Conservation (phyloP, 2,329 filamentous ascomycete genomes). For the Sporothrix pallida region DNA sequence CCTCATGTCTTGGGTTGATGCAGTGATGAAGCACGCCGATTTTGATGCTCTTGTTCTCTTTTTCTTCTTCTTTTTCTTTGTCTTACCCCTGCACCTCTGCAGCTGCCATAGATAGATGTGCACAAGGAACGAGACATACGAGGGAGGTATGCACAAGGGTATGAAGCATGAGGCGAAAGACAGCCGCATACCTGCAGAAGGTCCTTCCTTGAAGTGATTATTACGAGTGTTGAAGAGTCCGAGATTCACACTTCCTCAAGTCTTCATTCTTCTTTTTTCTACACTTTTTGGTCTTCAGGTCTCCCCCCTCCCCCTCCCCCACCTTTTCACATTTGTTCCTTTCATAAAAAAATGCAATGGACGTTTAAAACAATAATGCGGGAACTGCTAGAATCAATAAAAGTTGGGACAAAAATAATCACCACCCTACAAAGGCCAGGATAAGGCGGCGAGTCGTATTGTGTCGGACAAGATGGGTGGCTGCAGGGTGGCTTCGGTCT, state of each 20-base stretch:
- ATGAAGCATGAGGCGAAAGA: neutral
- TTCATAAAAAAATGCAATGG: too few species aligned
- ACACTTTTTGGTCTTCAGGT: neutral
- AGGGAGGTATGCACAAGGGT: neutral
- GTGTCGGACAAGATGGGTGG: slow-evolving; percentile 31
- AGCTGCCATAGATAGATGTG: neutral
- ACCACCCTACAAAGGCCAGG: neutral
- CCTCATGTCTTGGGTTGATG: neutral
- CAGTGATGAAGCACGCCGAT: neutral
- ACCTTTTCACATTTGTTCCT: too few species aligned
- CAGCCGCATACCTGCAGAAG: neutral
- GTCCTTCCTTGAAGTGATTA: neutral
- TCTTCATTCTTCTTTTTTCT: neutral
- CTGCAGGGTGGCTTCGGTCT: slow-evolving; percentile 25
- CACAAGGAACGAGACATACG: neutral
- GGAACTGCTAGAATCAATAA: neutral
- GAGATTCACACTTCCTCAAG: too few species aligned
- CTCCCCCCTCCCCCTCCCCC: too few species aligned
- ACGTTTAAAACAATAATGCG: too few species aligned
- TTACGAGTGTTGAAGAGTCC: neutral
- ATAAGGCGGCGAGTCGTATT: neutral
- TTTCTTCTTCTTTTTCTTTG: too few species aligned
- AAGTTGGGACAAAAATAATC: neutral
- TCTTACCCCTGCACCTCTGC: neutral
- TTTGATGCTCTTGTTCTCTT: too few species aligned